Evolutionary conservation across 2,329 filamentous ascomycete genomes (phyloP).

Genomic region (Monosporascus sp.): DNA sequence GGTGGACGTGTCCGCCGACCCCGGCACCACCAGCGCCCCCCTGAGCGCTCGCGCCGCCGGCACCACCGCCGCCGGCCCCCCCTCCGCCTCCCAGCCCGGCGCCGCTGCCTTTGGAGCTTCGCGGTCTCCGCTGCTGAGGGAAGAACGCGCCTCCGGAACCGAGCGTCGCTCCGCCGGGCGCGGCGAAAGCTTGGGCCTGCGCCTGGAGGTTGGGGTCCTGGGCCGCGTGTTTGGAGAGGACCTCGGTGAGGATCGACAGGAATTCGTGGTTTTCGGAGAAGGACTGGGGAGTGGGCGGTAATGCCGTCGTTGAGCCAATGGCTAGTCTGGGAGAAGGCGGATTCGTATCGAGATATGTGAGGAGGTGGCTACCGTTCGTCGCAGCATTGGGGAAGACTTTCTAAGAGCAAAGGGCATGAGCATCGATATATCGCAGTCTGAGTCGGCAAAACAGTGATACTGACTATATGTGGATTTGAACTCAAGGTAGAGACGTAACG

Average conservation of each 20-base stretch:
- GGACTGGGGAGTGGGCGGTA: constrained; percentile 57
- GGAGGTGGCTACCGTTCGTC: constrained; percentile 42
- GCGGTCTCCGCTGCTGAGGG: constrained; percentile 32
- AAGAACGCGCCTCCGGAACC: constrained; percentile 49
- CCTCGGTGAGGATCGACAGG: constrained; percentile 51
- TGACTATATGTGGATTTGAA: constrained; percentile 50
- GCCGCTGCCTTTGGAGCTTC: constrained; percentile 22
- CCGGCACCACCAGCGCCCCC: constrained; percentile 58
- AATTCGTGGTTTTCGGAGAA: constrained; percentile 58
- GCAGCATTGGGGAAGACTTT: constrained; percentile 51
- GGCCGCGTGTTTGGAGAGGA: constrained; percentile 49
- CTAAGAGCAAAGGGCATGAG: constrained; percentile 30
- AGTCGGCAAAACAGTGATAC: constrained; percentile 17
- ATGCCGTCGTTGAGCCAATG: constrained; percentile 51
- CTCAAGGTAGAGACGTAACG: constrained; percentile 41
- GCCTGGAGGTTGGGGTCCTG: constrained; percentile 49
- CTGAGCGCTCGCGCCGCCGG: constrained; percentile 52
- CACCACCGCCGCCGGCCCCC: constrained; percentile 40
- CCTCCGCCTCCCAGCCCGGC: constrained; percentile 31
- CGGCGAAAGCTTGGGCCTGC: constrained; percentile 57
- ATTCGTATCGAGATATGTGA: constrained; percentile 54
- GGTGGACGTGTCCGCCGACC: constrained; percentile 58
- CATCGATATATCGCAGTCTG: not conserved
- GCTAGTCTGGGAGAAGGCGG: constrained; percentile 50
- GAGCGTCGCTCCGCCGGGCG: constrained; percentile 48